Conservation (phyloP, 2,329 filamentous ascomycete species). For the Hymenoscyphus occultus region DNA sequence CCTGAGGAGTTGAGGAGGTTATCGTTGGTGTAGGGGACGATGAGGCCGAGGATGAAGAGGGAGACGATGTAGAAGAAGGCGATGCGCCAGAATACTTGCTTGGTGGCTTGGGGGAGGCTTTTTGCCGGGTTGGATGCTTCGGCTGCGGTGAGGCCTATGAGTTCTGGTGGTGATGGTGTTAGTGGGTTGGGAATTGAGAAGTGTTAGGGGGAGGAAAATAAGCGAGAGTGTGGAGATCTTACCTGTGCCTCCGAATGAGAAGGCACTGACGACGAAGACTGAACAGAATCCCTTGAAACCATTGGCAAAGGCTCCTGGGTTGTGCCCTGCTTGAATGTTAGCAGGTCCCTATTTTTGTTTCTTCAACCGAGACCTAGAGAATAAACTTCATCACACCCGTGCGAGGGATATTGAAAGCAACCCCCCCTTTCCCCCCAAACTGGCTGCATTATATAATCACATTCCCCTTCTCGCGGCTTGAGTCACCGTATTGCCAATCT, state of each 20-base stretch:
- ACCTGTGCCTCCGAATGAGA: conserved; percentile 56
- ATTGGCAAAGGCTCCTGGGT: conserved; percentile 53
- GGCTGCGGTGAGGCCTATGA: conserved; percentile 58
- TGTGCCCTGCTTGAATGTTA: conserved; percentile 39
- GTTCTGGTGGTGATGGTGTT: conserved; percentile 38
- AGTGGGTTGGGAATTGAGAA: background rate
- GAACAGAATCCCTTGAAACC: conserved; percentile 63
- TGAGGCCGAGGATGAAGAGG: conserved; percentile 43
- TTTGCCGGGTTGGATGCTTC: conserved; percentile 55
- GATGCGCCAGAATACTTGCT: conserved; percentile 48
- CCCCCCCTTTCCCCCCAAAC: no score
- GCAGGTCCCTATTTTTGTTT: background rate
- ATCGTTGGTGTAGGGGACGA: conserved; percentile 38
- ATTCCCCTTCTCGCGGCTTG: no score
- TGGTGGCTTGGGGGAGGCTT: conserved; percentile 43
- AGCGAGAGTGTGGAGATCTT: background rate
- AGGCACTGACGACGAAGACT: conserved; percentile 62
- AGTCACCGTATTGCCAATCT: no score
- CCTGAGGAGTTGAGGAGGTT: conserved; percentile 31
- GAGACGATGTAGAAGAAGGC: conserved; percentile 45
- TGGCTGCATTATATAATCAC: no score
- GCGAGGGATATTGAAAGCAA: no score
- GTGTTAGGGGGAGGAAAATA: background rate
- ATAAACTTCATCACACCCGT: no score
- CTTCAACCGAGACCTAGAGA: no score